These are phyloP conservation scores for Starmerella apicola DNA, from an alignment of 805 yeast species.

Conservation along the genomic window DNA sequence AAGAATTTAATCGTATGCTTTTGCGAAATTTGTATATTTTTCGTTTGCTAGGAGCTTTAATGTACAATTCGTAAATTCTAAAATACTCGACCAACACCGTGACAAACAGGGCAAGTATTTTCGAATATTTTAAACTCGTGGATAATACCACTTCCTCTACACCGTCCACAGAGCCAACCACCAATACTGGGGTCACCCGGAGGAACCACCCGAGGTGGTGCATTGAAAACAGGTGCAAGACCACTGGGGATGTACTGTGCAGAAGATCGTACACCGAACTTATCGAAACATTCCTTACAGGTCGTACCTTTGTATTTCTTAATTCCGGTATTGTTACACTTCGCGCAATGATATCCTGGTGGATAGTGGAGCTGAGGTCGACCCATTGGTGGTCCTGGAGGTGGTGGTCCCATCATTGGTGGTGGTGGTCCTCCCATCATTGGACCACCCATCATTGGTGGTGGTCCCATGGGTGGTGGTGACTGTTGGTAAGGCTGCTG, in stretches of 20 bases:
- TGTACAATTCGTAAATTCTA: slow-evolving; percentile 1
- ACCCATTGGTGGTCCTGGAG: background rate
- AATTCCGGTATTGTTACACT: slow-evolving; percentile 64
- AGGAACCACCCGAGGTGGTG: slow-evolving; percentile 31
- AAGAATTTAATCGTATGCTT: too few species aligned
- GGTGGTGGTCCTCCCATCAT: slow-evolving; percentile 8
- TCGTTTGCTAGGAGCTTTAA: too few species aligned
- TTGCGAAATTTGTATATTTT: too few species aligned
- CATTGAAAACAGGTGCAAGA: slow-evolving; percentile 23
- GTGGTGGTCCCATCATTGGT: background rate
- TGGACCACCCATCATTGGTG: background rate
- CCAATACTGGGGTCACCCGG: slow-evolving; percentile 77
- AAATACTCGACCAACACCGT: slow-evolving; percentile 39
- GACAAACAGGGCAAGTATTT: slow-evolving; percentile 51
- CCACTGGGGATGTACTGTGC: slow-evolving; percentile 17
- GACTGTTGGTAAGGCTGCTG: background rate
- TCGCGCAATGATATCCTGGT: slow-evolving; percentile 41
- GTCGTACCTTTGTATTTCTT: slow-evolving; percentile 42
- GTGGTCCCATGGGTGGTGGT: background rate
- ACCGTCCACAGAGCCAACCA: slow-evolving; percentile 59
- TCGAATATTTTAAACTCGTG: slow-evolving; percentile 46
- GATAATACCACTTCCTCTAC: slow-evolving; percentile 52
- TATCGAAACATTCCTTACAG: slow-evolving; percentile 58
- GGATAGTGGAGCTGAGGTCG: slow-evolving; percentile 47
- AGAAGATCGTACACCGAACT: slow-evolving; percentile 28